These are phyloP conservation scores for Solanum neorickii DNA, from an alignment of 257 asterid species.

Conservation along the genomic window DNA sequence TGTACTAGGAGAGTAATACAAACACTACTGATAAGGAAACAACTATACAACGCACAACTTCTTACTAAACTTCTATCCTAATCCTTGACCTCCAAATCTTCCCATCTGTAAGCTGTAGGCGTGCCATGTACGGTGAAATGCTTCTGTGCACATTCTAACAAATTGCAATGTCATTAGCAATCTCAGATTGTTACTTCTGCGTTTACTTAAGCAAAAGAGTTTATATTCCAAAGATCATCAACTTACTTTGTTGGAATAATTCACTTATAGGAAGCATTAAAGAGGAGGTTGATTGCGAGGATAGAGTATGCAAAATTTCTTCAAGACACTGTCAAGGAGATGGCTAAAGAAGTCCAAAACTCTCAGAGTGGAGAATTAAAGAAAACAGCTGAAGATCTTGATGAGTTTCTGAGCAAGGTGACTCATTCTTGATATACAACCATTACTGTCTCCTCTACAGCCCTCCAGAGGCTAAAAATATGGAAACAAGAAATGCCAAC, in stretches of 20 bases:
- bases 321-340: slow-evolving; percentile 78
- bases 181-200: background rate
- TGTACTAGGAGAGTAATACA: background rate
- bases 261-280: slow-evolving; percentile 59
- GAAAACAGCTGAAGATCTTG: slow-evolving; percentile 92
- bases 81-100: background rate
- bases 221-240: background rate
- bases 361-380: slow-evolving; percentile 67
- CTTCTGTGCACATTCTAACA: background rate
- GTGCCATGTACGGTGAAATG: background rate
- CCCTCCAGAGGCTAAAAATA: background rate
- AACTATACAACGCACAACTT: background rate
- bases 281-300: slow-evolving; percentile 65
- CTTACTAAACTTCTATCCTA: background rate
- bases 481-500: background rate
- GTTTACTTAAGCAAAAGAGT: background rate
- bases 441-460: background rate
- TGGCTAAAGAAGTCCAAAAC: slow-evolving; percentile 87
- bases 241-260: background rate
- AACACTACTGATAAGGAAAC: background rate
- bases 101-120: background rate
- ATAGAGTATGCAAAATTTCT: slow-evolving; percentile 84
- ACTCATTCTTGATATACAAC: slow-evolving; percentile 6
- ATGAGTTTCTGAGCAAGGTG: slow-evolving; percentile 64
- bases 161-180: background rate